Percentiles rank a stretch among this genome's conserved stretches.
phyloP scores from a whole-genome alignment of 345 rosid species.

The Mercurialis annua region DNA sequence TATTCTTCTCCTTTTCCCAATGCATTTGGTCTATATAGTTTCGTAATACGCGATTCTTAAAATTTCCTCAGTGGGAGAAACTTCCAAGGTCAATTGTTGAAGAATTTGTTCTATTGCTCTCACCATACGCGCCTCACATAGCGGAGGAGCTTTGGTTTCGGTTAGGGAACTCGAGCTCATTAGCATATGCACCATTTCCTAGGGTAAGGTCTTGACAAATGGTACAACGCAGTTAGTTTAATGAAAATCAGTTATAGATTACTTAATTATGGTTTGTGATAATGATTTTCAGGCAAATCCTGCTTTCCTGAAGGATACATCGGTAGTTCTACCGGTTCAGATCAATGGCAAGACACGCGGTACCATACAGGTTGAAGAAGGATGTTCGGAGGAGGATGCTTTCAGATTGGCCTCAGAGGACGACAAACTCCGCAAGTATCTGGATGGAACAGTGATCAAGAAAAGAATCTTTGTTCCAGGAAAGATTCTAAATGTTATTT shows the following conservation, averaged over 20 bases:
- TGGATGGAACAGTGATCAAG: slow-evolving; percentile 58
- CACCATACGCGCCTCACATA: slow-evolving; percentile 96
- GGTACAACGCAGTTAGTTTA: neutral
- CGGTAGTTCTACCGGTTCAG: slow-evolving; percentile 74
- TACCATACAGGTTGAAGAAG: slow-evolving; percentile 80
- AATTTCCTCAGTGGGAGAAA: slow-evolving; percentile 64
- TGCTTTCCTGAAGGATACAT: slow-evolving; percentile 62
- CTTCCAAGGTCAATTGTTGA: slow-evolving; percentile 65
- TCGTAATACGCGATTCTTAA: neutral
- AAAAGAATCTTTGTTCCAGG: slow-evolving; percentile 78
- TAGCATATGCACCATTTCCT: slow-evolving; percentile 71
- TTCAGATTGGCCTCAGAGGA: slow-evolving; percentile 62
- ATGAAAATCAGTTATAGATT: neutral
- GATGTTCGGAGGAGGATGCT: slow-evolving; percentile 81
- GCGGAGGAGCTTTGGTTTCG: slow-evolving; percentile 96
- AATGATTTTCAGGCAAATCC: slow-evolving; percentile 61
- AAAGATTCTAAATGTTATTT: slow-evolving; percentile 80
- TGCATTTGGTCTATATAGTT: slow-evolving; percentile 6
- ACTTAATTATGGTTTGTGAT: slow-evolving; percentile 1
- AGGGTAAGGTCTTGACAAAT: slow-evolving; percentile 38
- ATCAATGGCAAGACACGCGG: slow-evolving; percentile 97
- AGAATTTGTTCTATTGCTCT: slow-evolving; percentile 68
- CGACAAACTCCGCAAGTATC: slow-evolving; percentile 56
- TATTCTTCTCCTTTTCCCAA: neutral
- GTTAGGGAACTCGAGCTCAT: slow-evolving; percentile 56